Conservation (phyloP, 2,329 filamentous ascomycete species). For the Diaporthe velutina region DNA sequence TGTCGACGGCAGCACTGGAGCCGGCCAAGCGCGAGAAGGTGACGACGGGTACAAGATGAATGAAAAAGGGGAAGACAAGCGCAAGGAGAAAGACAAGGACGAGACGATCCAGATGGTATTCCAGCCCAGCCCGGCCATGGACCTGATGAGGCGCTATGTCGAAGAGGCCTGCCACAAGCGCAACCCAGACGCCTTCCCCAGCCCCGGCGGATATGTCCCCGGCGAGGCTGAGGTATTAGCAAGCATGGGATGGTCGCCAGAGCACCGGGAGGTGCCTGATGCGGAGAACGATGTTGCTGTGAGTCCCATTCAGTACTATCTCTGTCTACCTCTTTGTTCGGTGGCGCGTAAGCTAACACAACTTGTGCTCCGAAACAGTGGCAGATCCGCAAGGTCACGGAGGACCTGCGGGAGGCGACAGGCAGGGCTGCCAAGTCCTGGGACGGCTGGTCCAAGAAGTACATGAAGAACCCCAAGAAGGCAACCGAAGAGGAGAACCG, state of each 20-base stretch:
- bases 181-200: conserved; percentile 23
- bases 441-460: conserved; percentile 2
- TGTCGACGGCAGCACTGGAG: background rate
- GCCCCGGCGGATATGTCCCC: background rate
- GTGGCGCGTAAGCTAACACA: background rate
- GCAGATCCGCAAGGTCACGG: conserved; percentile 29
- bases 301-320: background rate
- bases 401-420: conserved; percentile 7
- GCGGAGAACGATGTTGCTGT: conserved; percentile 17
- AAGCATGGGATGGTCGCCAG: conserved; percentile 27
- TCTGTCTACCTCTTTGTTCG: too few relatives aligned
- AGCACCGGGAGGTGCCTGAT: conserved; percentile 11
- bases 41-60: background rate
- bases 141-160: conserved; percentile 22
- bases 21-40: background rate
- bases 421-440: conserved; percentile 19
- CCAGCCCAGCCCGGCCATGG: conserved; percentile 26
- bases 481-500: background rate
- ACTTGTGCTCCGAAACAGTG: background rate
- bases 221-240: conserved; percentile 11
- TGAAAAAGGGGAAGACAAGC: background rate
- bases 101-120: conserved; percentile 24
- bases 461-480: conserved; percentile 7
- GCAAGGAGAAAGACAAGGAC: background rate
- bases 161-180: conserved; percentile 28